phyloP scores from a whole-genome alignment of 2,329 filamentous ascomycete genomes.

The Ophiostoma triangulosporum region DNA sequence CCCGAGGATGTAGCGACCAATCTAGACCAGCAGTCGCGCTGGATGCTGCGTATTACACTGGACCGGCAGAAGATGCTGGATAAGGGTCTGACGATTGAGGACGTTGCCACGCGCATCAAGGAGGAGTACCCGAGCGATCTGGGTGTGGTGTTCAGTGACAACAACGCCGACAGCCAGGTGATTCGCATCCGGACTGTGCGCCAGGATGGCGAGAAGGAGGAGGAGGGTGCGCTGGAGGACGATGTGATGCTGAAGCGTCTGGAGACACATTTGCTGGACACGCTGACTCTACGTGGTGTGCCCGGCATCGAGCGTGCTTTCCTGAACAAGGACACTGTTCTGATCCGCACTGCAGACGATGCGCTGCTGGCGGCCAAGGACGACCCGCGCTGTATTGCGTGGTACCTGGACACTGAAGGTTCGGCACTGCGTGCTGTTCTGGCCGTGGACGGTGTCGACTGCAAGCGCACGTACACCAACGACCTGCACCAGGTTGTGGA shows the following conservation, averaged over 20 bases:
- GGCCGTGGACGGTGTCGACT: constrained; percentile 75
- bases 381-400: constrained; percentile 69
- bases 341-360: constrained; percentile 56
- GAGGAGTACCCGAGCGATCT: constrained; percentile 74
- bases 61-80: constrained; percentile 91
- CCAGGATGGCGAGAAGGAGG: constrained; percentile 57
- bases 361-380: constrained; percentile 60
- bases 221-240: constrained; percentile 56
- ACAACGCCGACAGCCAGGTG: constrained; percentile 90
- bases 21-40: constrained; percentile 71
- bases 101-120: constrained; percentile 83
- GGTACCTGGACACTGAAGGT: constrained; percentile 91
- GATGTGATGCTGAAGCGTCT: constrained; percentile 88
- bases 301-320: constrained; percentile 81
- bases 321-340: constrained; percentile 65
- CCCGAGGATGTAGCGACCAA: constrained; percentile 57
- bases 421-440: constrained; percentile 76
- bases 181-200: constrained; percentile 78
- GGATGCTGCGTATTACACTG: constrained; percentile 86
- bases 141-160: constrained; percentile 91
- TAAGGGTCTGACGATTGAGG: constrained; percentile 80
- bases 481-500: constrained; percentile 90
- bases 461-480: constrained; percentile 80
- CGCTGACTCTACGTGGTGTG: constrained; percentile 81
- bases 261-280: constrained; percentile 82